Evolutionary conservation across 257 asterid genomes (phyloP), one percentile per base, ranked within the genome.

Genomic region (Handroanthus guayacan): DNA sequence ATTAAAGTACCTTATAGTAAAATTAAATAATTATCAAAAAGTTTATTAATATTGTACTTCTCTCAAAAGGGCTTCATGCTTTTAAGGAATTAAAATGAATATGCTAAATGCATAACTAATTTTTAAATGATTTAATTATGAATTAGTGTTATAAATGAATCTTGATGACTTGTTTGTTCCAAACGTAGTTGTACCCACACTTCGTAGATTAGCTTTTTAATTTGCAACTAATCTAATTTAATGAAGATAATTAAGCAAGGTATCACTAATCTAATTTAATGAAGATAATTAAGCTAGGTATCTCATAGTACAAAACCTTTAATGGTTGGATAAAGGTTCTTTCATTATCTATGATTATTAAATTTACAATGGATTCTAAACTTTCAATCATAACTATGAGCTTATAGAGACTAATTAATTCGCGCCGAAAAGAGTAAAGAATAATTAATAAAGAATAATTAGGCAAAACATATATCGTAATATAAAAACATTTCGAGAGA

Each of bases 361-460:
- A 56, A 56, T 56, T 18, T 18, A 56, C 37, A 64, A 62, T 62
- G 68, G 41, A 47, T 62, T 36, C 20, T 62, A 5, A 62, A 62
- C 47, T 62, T 10, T 5, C 25, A 62, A 62, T 4, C 63, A 12
- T 18, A 20, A 31, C 18, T 34, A 31, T 64, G 52, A 41, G 69
- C 14, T 64, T 14, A 64, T 6, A 7, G 17, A 2, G 4, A 56
- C 18, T 56, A 17, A 56, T 56, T 56, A 56, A 25, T 25, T 25
- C 31, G 31, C 1, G 31, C 31, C 31, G 31, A 0, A 25, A 25
- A 25, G 31, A 25, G 1, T 6, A 25, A 14, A 2, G 10, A 56
- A 56, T 56, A 17, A 56, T 56, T 56, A 56, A 25, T 6, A 25
- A 14, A 2, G 10, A 56, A 56, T 56, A 17, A 56, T 56, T 56